Evolutionary conservation across 2,329 filamentous ascomycete genomes (phyloP), one percentile per base, ranked within the genome.

Genomic region (Ceratocystis colombiana): DNA sequence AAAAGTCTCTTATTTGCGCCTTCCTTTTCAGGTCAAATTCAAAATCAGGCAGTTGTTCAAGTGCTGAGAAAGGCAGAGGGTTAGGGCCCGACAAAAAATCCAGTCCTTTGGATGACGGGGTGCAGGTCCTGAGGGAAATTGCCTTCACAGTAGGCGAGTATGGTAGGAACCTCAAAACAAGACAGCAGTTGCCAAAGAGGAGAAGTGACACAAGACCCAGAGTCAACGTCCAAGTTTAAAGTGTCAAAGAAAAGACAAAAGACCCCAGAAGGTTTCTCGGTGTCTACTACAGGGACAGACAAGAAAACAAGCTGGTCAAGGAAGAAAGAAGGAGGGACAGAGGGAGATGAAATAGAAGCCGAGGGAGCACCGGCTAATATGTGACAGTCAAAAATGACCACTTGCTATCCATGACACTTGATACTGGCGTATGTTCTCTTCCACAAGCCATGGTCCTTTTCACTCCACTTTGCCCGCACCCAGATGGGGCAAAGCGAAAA

Each of bases 171-270:
- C 15, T 59, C 55, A 30, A 37, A 20, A 8, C 28, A 59, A 59
- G 28, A 37, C 55, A 59, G 55, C 55, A 59, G 28, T 37, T 59
- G 55, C 55, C 17, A 30, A 33, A 59, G 2, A 37, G 28, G 17
- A 37, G 6, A 41, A 37, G 55, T 59, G 55, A 37, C 55, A 59
- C 55, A 59, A 59, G 55, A 59, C 55, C n/a, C 28, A 2, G 22
- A n/a, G 12, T 59, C 55, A 37, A 59, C 55, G 55, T 33, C 55
- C 28, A 59, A 59, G 55, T n/a, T 59, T 17, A 33, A 20, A 30
- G 55, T 59, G n/a, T 10, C 28, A 37, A 37, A 20, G 30, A 59
- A 20, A 37, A 59, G 55, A 59, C 55, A 59, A 59, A 20, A 37
- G 55, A 59, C 15, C 17, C 55, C 28, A 22, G 55, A n/a, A n/a